Evolutionary conservation across 2,329 filamentous ascomycete species (phyloP), one percentile per base, ranked within the genome.

Genomic region (Colletotrichum caudatum): DNA sequence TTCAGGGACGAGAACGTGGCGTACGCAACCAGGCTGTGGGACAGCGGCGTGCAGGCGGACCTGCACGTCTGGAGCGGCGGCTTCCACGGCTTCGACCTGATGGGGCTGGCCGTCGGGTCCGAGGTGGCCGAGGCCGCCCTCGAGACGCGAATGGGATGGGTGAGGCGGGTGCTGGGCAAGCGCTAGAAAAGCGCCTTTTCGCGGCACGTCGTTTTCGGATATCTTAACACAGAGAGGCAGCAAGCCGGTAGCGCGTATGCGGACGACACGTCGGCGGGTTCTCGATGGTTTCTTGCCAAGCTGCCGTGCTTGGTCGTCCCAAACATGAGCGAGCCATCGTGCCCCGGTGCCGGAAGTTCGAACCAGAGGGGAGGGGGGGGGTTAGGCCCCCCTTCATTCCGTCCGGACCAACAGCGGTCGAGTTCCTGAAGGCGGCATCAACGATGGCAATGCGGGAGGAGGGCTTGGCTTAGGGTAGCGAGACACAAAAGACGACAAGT

Each of bases 41-140:
- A 77, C n/a, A 80, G 78, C 16, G 83, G 83, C 29, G 82, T 84
- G n/a, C 76, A 78, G 41, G 76, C 78, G 7, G 83, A 86, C 73
- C 73, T 85, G 53, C 83, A 85, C 74, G 77, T 86, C 6, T 83
- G 82, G 76, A 81, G 82, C 0, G 82, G 83, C 1, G 76, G 81
- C 18, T 81, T 79, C 41, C 83, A 86, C 76, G 78, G 75, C 5
- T 84, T 82, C 66, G 82, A 85, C 20, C 16, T 69, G 29, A 16
- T 64, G n/a, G 69, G 69, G 16, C 12, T 69, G 46, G 53, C 65
- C n/a, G 53, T 51, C 26, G 65, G 65, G 39, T 60, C 65, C 29
- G 65, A 59, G 6, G 33, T 72, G n/a, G 44, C 69, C 20, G 41
- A 56, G 59, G 69, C 46, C 23, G 65, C 69, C 16, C 29, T 72